Percentiles rank a stretch among this genome's conserved stretches.
phyloP scores from a whole-genome alignment of 352 stramenopile species.

The Pilasporangium apinafurcum region DNA sequence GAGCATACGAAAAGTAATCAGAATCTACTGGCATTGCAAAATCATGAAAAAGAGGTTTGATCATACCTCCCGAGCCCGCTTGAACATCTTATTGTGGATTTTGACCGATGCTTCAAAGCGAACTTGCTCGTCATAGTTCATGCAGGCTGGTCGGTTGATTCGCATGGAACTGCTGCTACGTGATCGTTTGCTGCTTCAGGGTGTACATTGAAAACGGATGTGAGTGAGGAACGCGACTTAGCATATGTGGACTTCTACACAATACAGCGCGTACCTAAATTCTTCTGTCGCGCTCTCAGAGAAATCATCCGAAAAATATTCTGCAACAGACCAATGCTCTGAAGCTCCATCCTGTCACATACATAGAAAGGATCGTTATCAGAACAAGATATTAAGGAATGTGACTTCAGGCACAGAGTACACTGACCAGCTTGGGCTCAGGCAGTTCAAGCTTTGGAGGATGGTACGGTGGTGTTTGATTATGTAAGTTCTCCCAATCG shows the following conservation, averaged over 20 bases:
- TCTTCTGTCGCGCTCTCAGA: conserved; percentile 69
- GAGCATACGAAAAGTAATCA: conserved; percentile 1
- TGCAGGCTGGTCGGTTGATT: conserved; percentile 40
- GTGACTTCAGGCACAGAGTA: neutral
- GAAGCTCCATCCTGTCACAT: conserved; percentile 50
- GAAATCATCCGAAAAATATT: conserved; percentile 80
- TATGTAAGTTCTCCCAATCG: conserved; percentile 55
- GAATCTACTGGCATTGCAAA: neutral
- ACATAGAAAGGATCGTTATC: neutral
- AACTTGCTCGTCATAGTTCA: conserved; percentile 61
- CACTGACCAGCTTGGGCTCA: conserved; percentile 48
- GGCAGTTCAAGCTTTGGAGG: conserved; percentile 48
- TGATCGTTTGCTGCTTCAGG: conserved; percentile 29
- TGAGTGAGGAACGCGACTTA: neutral
- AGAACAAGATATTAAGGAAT: neutral
- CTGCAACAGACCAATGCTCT: conserved; percentile 74
- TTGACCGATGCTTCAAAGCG: conserved; percentile 72
- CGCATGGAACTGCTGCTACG: conserved; percentile 62
- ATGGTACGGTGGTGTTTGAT: conserved; percentile 48
- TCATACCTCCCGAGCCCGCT: conserved; percentile 56
- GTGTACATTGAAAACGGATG: conserved; percentile 1
- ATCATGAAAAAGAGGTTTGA: neutral
- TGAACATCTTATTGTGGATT: conserved; percentile 75
- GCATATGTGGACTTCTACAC: neutral
- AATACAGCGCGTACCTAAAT: conserved; percentile 24